Percentiles rank a stretch among this genome's conserved stretches.
Conservation (phyloP, 768 basidiomycete genomes). For the Hortiboletus campestris region DNA sequence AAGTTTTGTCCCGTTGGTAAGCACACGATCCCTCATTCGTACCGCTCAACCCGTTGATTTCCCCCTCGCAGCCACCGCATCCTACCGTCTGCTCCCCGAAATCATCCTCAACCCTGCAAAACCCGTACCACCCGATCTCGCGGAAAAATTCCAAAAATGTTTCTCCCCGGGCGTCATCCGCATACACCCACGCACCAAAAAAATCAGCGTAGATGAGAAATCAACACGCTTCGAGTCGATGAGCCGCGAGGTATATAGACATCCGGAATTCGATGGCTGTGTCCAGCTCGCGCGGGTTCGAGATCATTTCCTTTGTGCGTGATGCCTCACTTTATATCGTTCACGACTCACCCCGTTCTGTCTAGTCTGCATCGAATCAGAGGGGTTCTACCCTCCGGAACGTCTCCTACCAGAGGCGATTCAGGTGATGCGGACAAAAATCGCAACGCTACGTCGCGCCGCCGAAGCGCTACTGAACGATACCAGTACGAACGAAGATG, state of each 20-base stretch:
- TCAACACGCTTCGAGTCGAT: constrained; percentile 83
- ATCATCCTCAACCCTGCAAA: constrained; percentile 67
- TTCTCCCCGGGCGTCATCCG: constrained; percentile 83
- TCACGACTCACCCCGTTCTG: not conserved
- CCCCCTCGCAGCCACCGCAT: constrained; percentile 72
- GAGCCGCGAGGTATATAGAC: constrained; percentile 87
- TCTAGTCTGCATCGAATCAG: constrained; percentile 86
- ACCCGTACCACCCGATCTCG: constrained; percentile 74
- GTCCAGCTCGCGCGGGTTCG: constrained; percentile 84
- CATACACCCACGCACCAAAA: constrained; percentile 54
- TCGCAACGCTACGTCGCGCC: constrained; percentile 55
- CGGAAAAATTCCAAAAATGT: constrained; percentile 80
- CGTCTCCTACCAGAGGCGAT: constrained; percentile 79
- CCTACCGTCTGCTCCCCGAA: constrained; percentile 88
- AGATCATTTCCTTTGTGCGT: constrained; percentile 91
- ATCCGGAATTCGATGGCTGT: constrained; percentile 83
- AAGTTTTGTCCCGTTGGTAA: constrained; percentile 94
- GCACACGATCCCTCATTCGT: constrained; percentile 17
- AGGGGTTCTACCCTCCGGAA: constrained; percentile 85
- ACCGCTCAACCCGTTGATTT: not conserved
- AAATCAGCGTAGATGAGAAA: constrained; percentile 58
- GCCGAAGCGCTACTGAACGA: constrained; percentile 56
- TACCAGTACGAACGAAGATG: constrained; percentile 42
- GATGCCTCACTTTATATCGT: not conserved
- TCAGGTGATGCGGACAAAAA: constrained; percentile 78